A percentile compares a stretch with the other conserved stretches of the same genome.
Conservation (phyloP, 805 yeast genomes). For the Wickerhamomyces mucosus region DNA sequence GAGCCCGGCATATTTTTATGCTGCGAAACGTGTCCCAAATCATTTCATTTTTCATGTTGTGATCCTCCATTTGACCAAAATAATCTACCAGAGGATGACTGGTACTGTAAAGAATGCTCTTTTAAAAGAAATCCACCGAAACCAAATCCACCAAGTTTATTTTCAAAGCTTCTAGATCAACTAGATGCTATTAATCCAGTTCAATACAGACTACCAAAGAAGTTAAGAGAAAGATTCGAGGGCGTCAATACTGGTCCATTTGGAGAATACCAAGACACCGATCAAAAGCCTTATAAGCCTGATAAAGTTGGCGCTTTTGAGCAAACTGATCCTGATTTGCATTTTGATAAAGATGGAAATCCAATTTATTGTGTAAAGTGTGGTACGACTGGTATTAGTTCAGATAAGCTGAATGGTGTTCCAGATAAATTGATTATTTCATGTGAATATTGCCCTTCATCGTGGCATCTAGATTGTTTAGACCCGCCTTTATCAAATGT, state of each 20-base stretch:
- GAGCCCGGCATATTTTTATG: constrained; percentile 84
- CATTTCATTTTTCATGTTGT: constrained; percentile 87
- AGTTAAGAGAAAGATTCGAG: constrained; percentile 59
- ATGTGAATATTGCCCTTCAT: constrained; percentile 76
- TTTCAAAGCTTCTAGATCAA: constrained; percentile 49
- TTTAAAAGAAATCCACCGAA: constrained; percentile 31
- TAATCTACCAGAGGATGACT: constrained; percentile 72
- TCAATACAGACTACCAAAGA: constrained; percentile 58
- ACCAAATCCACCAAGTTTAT: constrained; percentile 29
- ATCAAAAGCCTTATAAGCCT: constrained; percentile 39
- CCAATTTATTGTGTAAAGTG: constrained; percentile 72
- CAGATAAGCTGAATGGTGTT: constrained; percentile 27
- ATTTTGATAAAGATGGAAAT: constrained; percentile 59
- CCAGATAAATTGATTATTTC: constrained; percentile 45
- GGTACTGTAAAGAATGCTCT: constrained; percentile 80
- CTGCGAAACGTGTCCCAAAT: constrained; percentile 87
- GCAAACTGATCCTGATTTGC: constrained; percentile 50
- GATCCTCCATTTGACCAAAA: constrained; percentile 81
- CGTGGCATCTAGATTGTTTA: constrained; percentile 88
- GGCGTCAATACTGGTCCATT: constrained; percentile 57
- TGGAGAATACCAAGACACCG: constrained; percentile 68
- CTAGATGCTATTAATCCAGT: constrained; percentile 53
- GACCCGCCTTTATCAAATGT: constrained; percentile 64
- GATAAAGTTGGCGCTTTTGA: constrained; percentile 33
- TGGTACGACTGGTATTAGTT: constrained; percentile 52